These are phyloP conservation scores for Lagenidium giganteum DNA, from an alignment of 352 stramenopile species.

Conservation along the genomic window DNA sequence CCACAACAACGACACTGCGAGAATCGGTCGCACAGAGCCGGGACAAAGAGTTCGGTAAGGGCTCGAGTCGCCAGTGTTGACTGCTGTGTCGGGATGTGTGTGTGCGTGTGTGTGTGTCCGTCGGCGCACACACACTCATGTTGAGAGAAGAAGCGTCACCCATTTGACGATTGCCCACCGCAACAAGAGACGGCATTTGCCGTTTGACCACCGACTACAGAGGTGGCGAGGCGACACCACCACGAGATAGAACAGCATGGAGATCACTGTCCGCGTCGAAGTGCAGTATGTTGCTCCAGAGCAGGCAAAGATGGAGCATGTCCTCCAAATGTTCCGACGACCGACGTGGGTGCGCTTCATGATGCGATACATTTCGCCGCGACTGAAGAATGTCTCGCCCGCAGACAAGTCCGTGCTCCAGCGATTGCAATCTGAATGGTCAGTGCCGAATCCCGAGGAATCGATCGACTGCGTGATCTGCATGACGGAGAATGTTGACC, in stretches of 20 bases:
- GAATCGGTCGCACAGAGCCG: no score
- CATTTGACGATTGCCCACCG: no score
- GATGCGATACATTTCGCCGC: conserved; percentile 45
- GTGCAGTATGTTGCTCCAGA: conserved; percentile 51
- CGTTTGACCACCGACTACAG: not conserved
- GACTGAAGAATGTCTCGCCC: conserved; percentile 57
- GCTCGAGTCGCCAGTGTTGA: no score
- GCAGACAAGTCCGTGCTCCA: conserved; percentile 29
- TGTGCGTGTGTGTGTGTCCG: no score
- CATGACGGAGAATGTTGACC: conserved; percentile 55
- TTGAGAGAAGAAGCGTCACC: no score
- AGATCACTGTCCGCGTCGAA: conserved; percentile 47
- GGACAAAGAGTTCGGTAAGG: no score
- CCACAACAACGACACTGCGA: no score
- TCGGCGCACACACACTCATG: no score
- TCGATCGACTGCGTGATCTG: conserved; percentile 77
- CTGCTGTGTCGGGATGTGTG: no score
- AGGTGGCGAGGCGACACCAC: not conserved
- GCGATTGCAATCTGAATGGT: conserved; percentile 24
- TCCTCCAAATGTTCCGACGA: conserved; percentile 54
- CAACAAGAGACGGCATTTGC: no score
- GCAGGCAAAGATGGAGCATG: conserved; percentile 32
- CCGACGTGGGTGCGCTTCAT: conserved; percentile 59
- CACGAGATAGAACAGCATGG: conserved; percentile 22
- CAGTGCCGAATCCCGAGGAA: conserved; percentile 13